A percentile compares a stretch with the other conserved stretches of the same genome.
Evolutionary conservation across 2,329 filamentous ascomycete species (phyloP).

Genomic region (Botryotinia narcissicola): DNA sequence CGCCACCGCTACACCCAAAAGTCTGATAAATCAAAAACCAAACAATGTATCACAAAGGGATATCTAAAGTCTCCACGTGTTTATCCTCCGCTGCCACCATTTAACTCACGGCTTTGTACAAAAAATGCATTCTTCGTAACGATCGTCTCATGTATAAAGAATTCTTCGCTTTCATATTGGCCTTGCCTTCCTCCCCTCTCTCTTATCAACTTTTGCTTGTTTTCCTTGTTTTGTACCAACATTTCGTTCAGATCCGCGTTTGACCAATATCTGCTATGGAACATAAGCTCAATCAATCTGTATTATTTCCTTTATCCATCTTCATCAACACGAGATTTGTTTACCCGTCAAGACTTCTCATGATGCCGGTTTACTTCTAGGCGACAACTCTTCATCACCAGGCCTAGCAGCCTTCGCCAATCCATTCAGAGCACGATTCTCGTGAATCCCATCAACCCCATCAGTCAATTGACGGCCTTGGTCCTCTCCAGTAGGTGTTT

Average conservation of each 20-base stretch:
- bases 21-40: neutral
- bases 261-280: neutral
- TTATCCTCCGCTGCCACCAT: neutral
- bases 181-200: neutral
- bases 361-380: constrained; percentile 5
- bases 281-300: neutral
- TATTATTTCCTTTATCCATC: neutral
- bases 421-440: neutral
- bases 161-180: too few species aligned
- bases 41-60: neutral
- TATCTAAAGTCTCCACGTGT: neutral
- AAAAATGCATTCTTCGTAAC: neutral
- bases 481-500: neutral
- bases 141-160: neutral
- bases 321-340: neutral
- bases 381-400: neutral
- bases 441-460: neutral
- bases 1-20: neutral
- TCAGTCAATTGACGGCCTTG: neutral
- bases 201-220: neutral
- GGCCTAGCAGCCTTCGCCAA: too few species aligned
- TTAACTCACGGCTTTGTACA: neutral
- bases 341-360: neutral
- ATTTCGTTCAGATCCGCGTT: neutral
- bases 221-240: neutral